A percentile compares a stretch with the other conserved stretches of the same genome.
Evolutionary conservation across 495 filamentous ascomycete genomes (phyloP).

Genomic region (Talaromyces stipitatus): DNA sequence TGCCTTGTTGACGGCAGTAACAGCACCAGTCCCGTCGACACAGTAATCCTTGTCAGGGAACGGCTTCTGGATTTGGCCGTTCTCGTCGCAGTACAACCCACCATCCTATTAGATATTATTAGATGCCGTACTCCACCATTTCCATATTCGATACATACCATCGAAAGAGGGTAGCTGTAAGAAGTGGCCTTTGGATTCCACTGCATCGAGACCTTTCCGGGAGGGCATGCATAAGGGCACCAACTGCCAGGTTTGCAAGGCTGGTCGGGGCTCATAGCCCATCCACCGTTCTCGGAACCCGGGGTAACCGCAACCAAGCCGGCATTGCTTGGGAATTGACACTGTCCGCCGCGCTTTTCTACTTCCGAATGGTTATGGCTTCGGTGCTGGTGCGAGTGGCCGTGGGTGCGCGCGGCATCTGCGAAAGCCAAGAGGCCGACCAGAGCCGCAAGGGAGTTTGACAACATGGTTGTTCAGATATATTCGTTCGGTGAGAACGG

Average conservation of each 20-base stretch:
- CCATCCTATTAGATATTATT: conserved; percentile 52
- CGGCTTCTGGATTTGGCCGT: conserved; percentile 62
- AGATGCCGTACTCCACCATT: background rate
- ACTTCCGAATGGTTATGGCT: conserved; percentile 7
- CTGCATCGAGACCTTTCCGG: conserved; percentile 71
- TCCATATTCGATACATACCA: conserved; percentile 45
- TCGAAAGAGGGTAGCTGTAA: conserved; percentile 63
- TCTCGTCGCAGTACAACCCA: conserved; percentile 64
- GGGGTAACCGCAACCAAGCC: conserved; percentile 65
- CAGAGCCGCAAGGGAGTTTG: conserved; percentile 34
- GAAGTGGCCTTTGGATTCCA: conserved; percentile 65
- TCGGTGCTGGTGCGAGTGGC: conserved; percentile 21
- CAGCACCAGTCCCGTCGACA: conserved; percentile 57
- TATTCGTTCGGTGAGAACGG: too few relatives aligned
- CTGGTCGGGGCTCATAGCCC: conserved; percentile 77
- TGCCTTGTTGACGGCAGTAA: conserved; percentile 57
- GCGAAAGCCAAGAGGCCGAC: conserved; percentile 53
- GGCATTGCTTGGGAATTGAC: conserved; percentile 58
- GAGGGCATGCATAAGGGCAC: conserved; percentile 72
- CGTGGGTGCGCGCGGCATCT: conserved; percentile 32
- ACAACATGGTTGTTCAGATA: conserved; percentile 4
- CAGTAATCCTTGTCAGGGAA: conserved; percentile 66
- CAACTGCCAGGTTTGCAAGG: conserved; percentile 59
- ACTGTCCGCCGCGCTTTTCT: conserved; percentile 41
- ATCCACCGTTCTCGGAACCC: conserved; percentile 58